Evolutionary conservation across 2,329 filamentous ascomycete species (phyloP).

Genomic region (Alternaria sp.): DNA sequence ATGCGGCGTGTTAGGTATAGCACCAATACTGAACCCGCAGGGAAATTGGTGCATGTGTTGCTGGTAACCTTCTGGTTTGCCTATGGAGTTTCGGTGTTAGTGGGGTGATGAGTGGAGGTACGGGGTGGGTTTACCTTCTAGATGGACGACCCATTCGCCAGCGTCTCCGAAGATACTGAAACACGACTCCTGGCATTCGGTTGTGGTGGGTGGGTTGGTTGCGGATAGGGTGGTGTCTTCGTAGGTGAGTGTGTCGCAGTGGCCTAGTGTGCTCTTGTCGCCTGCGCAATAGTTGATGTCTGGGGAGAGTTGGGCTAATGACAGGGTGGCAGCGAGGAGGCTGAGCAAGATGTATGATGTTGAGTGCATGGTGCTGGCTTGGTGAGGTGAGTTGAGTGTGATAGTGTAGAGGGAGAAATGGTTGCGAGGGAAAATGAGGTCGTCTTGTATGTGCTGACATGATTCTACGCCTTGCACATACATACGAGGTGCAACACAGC

Average conservation of each 20-base stretch:
- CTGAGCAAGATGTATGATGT: neutral
- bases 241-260: constrained; percentile 26
- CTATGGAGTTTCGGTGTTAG: neutral
- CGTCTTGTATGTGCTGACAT: neutral
- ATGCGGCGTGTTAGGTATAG: constrained; percentile 14
- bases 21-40: constrained; percentile 26
- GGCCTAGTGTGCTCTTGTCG: constrained; percentile 11
- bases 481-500: neutral
- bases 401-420: neutral
- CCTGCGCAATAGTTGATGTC: constrained; percentile 11
- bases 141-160: constrained; percentile 28
- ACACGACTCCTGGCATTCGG: constrained; percentile 26
- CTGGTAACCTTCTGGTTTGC: constrained; percentile 23
- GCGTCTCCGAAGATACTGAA: constrained; percentile 21
- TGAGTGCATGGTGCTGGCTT: neutral
- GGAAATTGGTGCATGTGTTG: constrained; percentile 16
- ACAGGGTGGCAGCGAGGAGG: constrained; percentile 1
- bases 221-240: constrained; percentile 19
- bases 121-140: constrained; percentile 7
- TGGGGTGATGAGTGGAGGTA: no score
- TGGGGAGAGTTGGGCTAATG: neutral
- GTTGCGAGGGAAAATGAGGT: neutral
- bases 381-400: neutral
- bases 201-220: constrained; percentile 10
- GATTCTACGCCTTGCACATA: neutral